Percentiles rank a stretch among this genome's conserved stretches.
Evolutionary conservation across 1,284 basidiomycete species (phyloP).

Genomic region (Rhodotorula mucilaginosa): DNA sequence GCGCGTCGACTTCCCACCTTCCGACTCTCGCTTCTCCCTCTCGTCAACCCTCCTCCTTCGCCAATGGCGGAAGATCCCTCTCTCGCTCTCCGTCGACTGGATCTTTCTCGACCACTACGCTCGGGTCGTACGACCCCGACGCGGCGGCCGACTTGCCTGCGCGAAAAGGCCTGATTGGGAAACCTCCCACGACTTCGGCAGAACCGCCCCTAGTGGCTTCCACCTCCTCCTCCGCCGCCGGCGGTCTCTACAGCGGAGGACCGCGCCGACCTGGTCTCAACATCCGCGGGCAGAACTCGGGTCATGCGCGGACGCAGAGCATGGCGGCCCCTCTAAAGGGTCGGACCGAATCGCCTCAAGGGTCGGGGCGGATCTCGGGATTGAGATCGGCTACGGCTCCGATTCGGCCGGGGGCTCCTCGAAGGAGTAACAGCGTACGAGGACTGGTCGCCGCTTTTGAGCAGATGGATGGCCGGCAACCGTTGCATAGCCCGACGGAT

Average conservation of each 20-base stretch:
- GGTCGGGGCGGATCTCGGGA: not conserved
- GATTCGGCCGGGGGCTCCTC: not conserved
- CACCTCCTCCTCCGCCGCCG: conserved; percentile 55
- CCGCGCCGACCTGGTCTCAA: conserved; percentile 29
- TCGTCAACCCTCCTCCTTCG: not conserved
- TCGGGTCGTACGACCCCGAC: not conserved
- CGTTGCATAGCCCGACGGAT: not conserved
- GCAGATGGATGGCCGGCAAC: not conserved
- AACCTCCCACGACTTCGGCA: conserved; percentile 17
- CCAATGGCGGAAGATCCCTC: not conserved
- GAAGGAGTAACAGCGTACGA: not conserved
- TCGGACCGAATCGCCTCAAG: not conserved
- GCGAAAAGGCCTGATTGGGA: conserved; percentile 42
- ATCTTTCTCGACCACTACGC: not conserved
- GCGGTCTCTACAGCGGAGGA: conserved; percentile 26
- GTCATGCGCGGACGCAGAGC: conserved; percentile 32
- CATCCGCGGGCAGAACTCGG: not conserved
- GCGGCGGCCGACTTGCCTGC: conserved; percentile 12
- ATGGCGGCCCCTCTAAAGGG: conserved; percentile 17
- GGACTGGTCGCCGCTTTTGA: not conserved
- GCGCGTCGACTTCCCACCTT: not conserved
- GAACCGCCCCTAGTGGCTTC: not conserved
- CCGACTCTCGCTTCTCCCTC: not conserved
- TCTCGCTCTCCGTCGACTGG: not conserved
- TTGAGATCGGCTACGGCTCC: conserved; percentile 5